These are phyloP conservation scores for Peronospora destructor DNA, from an alignment of 352 stramenopile genomes.

Conservation along the genomic window DNA sequence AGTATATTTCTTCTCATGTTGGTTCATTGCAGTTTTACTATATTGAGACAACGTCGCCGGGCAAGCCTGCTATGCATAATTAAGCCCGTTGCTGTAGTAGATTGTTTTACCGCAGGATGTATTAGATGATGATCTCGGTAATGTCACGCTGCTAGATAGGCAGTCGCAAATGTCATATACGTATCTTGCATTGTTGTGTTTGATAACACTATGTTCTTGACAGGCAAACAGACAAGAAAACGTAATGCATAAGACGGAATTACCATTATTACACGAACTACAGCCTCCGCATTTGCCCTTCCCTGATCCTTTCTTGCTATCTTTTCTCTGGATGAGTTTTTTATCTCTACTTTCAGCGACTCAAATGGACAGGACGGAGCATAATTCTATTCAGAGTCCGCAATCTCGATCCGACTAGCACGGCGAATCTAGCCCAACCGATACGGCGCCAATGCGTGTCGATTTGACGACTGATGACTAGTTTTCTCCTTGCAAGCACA, in stretches of 20 bases:
- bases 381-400: slow-evolving; percentile 78
- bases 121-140: slow-evolving; percentile 13
- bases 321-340: too few relatives aligned
- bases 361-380: slow-evolving; percentile 16
- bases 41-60: too few relatives aligned
- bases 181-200: slow-evolving; percentile 10
- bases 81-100: slow-evolving; percentile 27
- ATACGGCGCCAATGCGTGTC: slow-evolving; percentile 99
- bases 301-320: slow-evolving; percentile 27
- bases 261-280: slow-evolving; percentile 33
- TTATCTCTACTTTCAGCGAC: slow-evolving; percentile 19
- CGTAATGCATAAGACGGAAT: slow-evolving; percentile 25
- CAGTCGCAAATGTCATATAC: slow-evolving; percentile 17
- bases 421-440: slow-evolving; percentile 98
- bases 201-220: not conserved
- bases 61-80: slow-evolving; percentile 70
- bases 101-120: slow-evolving; percentile 8
- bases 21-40: too few relatives aligned
- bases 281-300: slow-evolving; percentile 7
- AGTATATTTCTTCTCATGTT: not conserved
- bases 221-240: slow-evolving; percentile 5
- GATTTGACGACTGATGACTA: slow-evolving; percentile 97
- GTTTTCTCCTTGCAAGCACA: too few relatives aligned
- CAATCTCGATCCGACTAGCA: slow-evolving; percentile 93
- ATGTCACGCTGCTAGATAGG: slow-evolving; percentile 15